Conservation (phyloP, 768 basidiomycete species). For the Termitomyces titanicus region DNA sequence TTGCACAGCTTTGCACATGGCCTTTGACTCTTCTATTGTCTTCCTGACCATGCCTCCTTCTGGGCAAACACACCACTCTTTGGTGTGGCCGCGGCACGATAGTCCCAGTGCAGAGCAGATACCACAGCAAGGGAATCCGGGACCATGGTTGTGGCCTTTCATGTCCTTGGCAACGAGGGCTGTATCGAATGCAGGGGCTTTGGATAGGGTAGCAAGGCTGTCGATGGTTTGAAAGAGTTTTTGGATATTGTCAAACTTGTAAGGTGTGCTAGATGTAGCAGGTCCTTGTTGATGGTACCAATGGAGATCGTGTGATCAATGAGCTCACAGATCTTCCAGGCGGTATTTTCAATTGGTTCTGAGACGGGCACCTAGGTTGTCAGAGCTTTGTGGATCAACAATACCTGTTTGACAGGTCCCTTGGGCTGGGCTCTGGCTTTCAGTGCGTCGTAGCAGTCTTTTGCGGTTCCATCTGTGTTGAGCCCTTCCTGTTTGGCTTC, state of each 20-base stretch:
- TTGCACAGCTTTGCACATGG: neutral
- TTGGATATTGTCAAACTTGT: neutral
- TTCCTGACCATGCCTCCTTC: conserved; percentile 9
- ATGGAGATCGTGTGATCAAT: conserved; percentile 6
- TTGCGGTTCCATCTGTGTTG: neutral
- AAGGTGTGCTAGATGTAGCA: conserved; percentile 17
- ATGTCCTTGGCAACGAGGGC: neutral
- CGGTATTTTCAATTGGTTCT: neutral
- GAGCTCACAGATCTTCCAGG: conserved; percentile 1
- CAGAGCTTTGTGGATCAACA: conserved; percentile 11
- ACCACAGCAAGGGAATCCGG: conserved; percentile 4
- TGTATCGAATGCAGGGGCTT: neutral
- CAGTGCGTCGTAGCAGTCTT: conserved; percentile 4
- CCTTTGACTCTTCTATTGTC: neutral
- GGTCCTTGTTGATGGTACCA: conserved; percentile 3
- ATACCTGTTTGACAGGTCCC: no score
- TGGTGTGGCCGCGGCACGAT: conserved; percentile 4
- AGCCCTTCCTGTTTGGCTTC: neutral
- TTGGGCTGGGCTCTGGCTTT: neutral
- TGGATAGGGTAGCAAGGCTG: neutral
- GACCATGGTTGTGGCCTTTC: neutral
- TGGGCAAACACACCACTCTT: conserved; percentile 15
- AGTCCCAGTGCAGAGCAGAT: conserved; percentile 7
- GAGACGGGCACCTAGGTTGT: neutral
- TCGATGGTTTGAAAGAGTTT: neutral